Base-by-base conservation (phyloP, 192 early-diverging fungal genomes). In the Coemansia sp. region DNA sequence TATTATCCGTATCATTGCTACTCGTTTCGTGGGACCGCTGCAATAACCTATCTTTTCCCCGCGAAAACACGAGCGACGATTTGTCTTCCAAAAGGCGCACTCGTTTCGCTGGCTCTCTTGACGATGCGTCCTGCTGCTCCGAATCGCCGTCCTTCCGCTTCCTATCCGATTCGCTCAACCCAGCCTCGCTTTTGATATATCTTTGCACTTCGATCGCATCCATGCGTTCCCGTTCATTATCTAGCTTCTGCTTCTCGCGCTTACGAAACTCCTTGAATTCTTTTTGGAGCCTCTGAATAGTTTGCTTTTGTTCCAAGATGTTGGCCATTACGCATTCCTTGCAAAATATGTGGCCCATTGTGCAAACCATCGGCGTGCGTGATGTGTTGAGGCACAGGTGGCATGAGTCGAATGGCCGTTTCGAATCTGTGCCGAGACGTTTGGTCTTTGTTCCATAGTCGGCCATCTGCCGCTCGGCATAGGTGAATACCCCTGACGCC, bases 361-460 rank as follows among this genome's bases (percentile, higher is more conserved):
- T 2, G 30, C 73, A 76, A 5, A 67, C 24, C 66, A 71, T 74
- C 14, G 72, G 75, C 5, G 16, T 43, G n/a, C 70, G 69, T 2
- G 83, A 69, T 1, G 59, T 69, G 52, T 51, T 63, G 9, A 96
- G 82, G 69, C 96, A 98, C 23, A 97, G 73, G 66, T 89, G 93
- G 71, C 96, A 98, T 16, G 94, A 87, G 68, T 98, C 90, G 71
- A 88, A 97, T 26, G 87, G 76, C 21, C 92, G 75, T 79, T 94
- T 92, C 2, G 92, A 91, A 60, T 96, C 95, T 11, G 87, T 80
- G 0, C 94, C 94, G 16, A 97, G 77, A 10, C 95, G 87, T 82
- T 89, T 48, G 11, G 18, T 91, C 66, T 95, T 91, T 0, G 94
- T 96, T 24, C 96, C 96, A 77, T 98, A 98, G 57, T 92, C 89